A percentile compares a stretch with the other conserved stretches of the same genome.
phyloP scores from a whole-genome alignment of 805 yeast species.

The Wickerhamomyces rabaulensis region DNA sequence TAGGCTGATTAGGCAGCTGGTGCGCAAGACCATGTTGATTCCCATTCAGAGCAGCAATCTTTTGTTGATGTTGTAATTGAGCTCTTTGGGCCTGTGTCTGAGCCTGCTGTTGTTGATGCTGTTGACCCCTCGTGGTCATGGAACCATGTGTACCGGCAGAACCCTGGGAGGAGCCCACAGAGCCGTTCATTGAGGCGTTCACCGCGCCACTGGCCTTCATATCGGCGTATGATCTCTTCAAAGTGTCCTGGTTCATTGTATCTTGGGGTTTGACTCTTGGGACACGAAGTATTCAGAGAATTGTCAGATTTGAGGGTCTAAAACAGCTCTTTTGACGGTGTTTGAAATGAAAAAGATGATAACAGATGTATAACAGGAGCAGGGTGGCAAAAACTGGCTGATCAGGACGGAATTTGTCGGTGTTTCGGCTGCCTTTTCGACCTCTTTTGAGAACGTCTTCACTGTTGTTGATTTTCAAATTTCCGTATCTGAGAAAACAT shows the following conservation, averaged over 20 bases:
- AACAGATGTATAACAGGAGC: background rate
- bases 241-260: conserved; percentile 3
- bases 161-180: background rate
- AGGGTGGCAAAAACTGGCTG: too few species aligned
- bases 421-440: too few species aligned
- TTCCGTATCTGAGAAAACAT: background rate
- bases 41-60: conserved; percentile 27
- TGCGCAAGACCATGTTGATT: conserved; percentile 22
- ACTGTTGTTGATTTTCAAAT: too few species aligned
- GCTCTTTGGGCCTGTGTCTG: conserved; percentile 19
- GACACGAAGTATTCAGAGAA: too few species aligned
- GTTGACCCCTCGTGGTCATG: conserved; percentile 14
- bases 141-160: background rate
- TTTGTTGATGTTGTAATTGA: conserved; percentile 23
- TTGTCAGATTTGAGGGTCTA: too few species aligned
- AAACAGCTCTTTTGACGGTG: background rate
- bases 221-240: conserved; percentile 13
- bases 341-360: too few species aligned
- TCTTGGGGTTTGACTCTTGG: background rate
- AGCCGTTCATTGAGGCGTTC: background rate
- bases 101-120: conserved; percentile 16
- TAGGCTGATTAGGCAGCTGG: conserved; percentile 21
- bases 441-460: background rate
- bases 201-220: conserved; percentile 9
- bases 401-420: too few species aligned